These are phyloP conservation scores for Aspergillus niger DNA, from an alignment of 2,329 filamentous ascomycete species.

Conservation along the genomic window DNA sequence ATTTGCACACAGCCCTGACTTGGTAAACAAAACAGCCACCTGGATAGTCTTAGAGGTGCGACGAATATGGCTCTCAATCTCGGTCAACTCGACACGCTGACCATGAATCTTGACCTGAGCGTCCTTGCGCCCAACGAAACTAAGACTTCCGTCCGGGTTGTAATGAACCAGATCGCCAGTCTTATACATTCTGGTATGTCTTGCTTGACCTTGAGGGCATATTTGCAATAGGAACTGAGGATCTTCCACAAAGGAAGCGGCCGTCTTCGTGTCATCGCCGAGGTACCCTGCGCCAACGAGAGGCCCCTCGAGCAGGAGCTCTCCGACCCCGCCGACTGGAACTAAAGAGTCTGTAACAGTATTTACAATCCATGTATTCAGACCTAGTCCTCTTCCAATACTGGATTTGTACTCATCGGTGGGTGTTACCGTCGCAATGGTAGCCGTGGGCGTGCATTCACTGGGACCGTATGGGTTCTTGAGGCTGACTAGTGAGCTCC, in stretches of 20 bases:
- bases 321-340: slow-evolving; percentile 43
- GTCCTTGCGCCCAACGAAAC: slow-evolving; percentile 16
- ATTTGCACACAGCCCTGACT: background rate
- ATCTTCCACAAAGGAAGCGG: slow-evolving; percentile 23
- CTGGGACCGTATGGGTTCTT: slow-evolving; percentile 45
- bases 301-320: slow-evolving; percentile 32
- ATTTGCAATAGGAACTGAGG: slow-evolving; percentile 21
- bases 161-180: slow-evolving; percentile 35
- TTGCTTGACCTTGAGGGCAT: background rate
- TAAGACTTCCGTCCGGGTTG: slow-evolving; percentile 16
- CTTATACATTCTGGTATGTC: slow-evolving; percentile 23
- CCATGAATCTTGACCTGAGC: slow-evolving; percentile 26
- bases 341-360: slow-evolving; percentile 33
- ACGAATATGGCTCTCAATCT: slow-evolving; percentile 24
- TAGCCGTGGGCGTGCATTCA: slow-evolving; percentile 31
- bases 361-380: slow-evolving; percentile 39
- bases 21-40: background rate
- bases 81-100: slow-evolving; percentile 30
- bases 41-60: background rate
- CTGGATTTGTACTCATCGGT: background rate
- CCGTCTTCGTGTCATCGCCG: slow-evolving; percentile 22
- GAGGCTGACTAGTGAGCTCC: slow-evolving; percentile 38
- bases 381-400: background rate
- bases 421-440: background rate
- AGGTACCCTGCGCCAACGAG: slow-evolving; percentile 29